These are phyloP conservation scores for Macrophomina phaseolina DNA, from an alignment of 2,329 filamentous ascomycete species.

Conservation along the genomic window DNA sequence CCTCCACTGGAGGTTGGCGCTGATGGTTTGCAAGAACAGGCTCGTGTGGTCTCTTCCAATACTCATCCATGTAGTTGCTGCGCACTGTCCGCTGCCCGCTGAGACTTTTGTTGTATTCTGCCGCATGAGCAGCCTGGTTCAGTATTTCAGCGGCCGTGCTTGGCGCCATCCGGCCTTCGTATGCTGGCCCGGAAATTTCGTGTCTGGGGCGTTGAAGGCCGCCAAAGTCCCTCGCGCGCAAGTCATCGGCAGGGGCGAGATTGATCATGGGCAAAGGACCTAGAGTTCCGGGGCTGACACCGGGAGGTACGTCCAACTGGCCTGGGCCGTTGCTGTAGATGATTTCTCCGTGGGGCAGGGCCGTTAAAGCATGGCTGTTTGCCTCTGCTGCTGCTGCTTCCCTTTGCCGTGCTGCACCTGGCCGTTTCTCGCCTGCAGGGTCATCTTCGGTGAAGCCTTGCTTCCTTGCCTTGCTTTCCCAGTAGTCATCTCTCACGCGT, in stretches of 20 bases:
- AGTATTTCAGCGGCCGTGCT: constrained; percentile 79
- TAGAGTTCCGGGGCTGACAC: constrained; percentile 70
- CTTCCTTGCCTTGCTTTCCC: constrained; percentile 95
- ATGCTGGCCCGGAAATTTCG: constrained; percentile 81
- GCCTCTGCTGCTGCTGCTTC: constrained; percentile 76
- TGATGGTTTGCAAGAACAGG: constrained; percentile 63
- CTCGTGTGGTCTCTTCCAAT: constrained; percentile 86
- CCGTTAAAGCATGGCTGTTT: constrained; percentile 61
- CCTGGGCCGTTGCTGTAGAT: constrained; percentile 79
- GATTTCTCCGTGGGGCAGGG: constrained; percentile 80
- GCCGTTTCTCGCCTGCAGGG: constrained; percentile 92
- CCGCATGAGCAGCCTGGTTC: constrained; percentile 84
- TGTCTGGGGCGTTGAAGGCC: constrained; percentile 85
- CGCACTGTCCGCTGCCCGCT: constrained; percentile 81
- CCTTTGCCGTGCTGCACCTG: constrained; percentile 85
- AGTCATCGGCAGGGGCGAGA: constrained; percentile 75
- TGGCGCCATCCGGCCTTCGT: constrained; percentile 83
- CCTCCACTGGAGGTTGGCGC: constrained; percentile 46
- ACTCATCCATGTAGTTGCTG: constrained; percentile 76
- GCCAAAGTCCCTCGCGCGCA: constrained; percentile 79
- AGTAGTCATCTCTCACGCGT: constrained; percentile 95
- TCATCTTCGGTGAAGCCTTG: constrained; percentile 98
- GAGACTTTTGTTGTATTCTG: constrained; percentile 87
- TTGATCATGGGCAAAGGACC: constrained; percentile 85
- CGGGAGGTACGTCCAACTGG: constrained; percentile 34